Base-by-base conservation (phyloP, 1,139 yeast species). In the Candida tropicalis region DNA sequence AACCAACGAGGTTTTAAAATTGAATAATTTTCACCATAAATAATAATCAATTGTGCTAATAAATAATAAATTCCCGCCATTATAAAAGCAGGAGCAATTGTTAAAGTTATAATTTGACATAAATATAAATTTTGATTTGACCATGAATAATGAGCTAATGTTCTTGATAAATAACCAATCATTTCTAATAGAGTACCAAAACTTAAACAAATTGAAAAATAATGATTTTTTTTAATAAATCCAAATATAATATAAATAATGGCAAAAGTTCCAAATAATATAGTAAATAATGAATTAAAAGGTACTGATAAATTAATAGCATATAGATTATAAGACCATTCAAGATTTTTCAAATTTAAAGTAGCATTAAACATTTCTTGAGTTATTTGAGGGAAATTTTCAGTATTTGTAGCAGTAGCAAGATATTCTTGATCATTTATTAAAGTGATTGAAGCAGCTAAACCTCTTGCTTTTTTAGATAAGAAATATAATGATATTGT, bases 121-220 rank as follows among this genome's bases (percentile, higher is more conserved):
- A 70, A 47, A 46, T 59, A 69, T 29, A 53, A 54, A 42, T 55
- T 47, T 11, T 49, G 43, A 38, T 63, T 50, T 23, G 58, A 55
- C 55, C 46, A 50, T 46, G 67, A 63, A 40, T 70, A 63, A 40
- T 78, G 63, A 7, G 81, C 65, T 27, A 66, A 44, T 5, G 63
- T 57, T 47, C 97, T 68, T 4, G 87, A 89, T 32, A 79, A 60
- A 56, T 86, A 89, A 2, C 97, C 96, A 3, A 78, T 63, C 40
- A 84, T 68, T 61, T 89, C 96, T 36, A 87, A 68, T 0, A 76
- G 74, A 31, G 73, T 63, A 0, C 90, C 91, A 49, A 79, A 67
- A 42, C 76, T 62, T 65, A 86, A 82, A 7, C 87, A 73, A 3
- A 71, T 60, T 31, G 83, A 75, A 59, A 82, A 83, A 93, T 95